phyloP scores from a whole-genome alignment of 176 grass and related monocot genomes.

The Poa pratensis region DNA sequence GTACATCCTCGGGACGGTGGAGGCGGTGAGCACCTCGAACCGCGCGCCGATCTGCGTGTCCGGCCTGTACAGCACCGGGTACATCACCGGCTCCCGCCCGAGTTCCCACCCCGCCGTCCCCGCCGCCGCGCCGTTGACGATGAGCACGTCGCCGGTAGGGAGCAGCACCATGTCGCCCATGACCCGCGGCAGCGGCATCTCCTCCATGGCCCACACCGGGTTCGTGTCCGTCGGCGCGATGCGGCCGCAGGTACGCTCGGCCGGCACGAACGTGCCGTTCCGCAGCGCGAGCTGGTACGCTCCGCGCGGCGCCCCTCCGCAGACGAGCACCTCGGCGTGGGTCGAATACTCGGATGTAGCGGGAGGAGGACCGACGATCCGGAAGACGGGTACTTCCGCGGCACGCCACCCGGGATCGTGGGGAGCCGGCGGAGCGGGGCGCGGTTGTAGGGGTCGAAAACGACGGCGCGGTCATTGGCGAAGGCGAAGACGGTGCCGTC shows the following conservation, averaged over 20 bases:
- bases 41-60: slow-evolving; percentile 33
- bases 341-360: slow-evolving; percentile 23
- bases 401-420: slow-evolving; percentile 43
- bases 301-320: slow-evolving; percentile 62
- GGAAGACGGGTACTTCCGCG: slow-evolving; percentile 71
- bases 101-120: slow-evolving; percentile 89
- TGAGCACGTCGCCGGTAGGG: slow-evolving; percentile 71
- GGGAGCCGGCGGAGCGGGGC: slow-evolving; percentile 54
- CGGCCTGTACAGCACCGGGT: slow-evolving; percentile 64
- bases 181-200: slow-evolving; percentile 64
- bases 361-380: slow-evolving; percentile 84
- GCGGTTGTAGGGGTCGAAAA: slow-evolving; percentile 60
- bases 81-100: slow-evolving; percentile 55
- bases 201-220: slow-evolving; percentile 68
- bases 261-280: slow-evolving; percentile 60
- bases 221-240: slow-evolving; percentile 59
- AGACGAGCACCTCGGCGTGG: slow-evolving; percentile 76
- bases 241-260: slow-evolving; percentile 59
- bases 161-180: slow-evolving; percentile 94
- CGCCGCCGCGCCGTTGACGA: slow-evolving; percentile 66
- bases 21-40: slow-evolving; percentile 48
- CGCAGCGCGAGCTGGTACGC: slow-evolving; percentile 59
- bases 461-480: slow-evolving; percentile 70
- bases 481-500: slow-evolving; percentile 82
- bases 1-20: slow-evolving; percentile 66